Evolutionary conservation across 176 grass and related monocot species (phyloP), one percentile per base, ranked within the genome.

Genomic region (Chrysopogon serrulatus): DNA sequence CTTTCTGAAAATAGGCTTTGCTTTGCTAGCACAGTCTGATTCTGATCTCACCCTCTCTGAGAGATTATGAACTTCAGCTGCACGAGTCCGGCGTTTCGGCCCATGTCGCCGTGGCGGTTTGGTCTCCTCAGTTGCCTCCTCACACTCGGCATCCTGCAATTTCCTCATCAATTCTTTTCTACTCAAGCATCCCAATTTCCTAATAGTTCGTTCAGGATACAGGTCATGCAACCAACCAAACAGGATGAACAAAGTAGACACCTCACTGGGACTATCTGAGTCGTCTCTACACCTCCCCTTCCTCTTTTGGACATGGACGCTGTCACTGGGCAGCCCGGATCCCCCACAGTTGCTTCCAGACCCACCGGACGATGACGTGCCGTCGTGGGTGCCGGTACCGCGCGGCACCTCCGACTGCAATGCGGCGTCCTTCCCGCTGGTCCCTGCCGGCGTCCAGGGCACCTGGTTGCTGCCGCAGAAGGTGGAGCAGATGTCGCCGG

Each of bases 51-150:
- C 96, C 86, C 93, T 94, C 86, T 98, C 96, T 61, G 96, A 98
- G 10, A 92, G 83, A 47, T 99, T 99, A 84, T 99, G 96, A 44
- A 99, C 96, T 76, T 99, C 93, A 31, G 93, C 96, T 35, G 96
- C 89, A 3, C 96, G 89, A 76, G 47, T 89, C 83, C 91, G 92
- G 39, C 93, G 86, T 66, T 92, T 97, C 1, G 92, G 88, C 28
- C 32, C 54, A 26, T 74, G 83, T 3, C 65, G 75, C 49, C 90
- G 79, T 7, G 61, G 68, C 1, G 68, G 77, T 82, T 94, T 97
- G 33, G 80, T 82, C 44, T 76, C 89, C 32, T 90, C 87, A 4
- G 76, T 79, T 3, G 77, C 82, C 71, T 93, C 85, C 71, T 93
- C 88, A 73, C 83, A 85, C 68, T 96, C 91, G 3, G 70, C 76